Base-by-base conservation (phyloP, 805 yeast species). In the Hanseniaspora lindneri region DNA sequence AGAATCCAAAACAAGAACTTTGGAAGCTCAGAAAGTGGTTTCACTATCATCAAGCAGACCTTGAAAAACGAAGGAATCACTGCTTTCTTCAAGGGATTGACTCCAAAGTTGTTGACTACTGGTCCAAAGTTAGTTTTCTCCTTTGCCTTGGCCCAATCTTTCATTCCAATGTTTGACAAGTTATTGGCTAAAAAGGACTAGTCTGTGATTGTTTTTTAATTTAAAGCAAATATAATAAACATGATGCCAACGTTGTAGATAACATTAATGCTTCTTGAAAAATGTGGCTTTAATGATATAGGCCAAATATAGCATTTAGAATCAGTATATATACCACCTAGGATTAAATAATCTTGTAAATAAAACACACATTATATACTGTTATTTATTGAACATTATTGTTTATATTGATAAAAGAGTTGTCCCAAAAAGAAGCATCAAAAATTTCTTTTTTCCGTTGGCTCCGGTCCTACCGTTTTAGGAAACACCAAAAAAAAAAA, bases 81-180 rank as follows among this genome's bases (percentile, higher is more conserved):
- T 25, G 75, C 96, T 14, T 92, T 89, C 71, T 89, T 92, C 77
- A 89, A 89, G 71, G 98, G 98, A 39, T 76, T 92, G 62, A 84
- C 94, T 52, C 98, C 98, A 53, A 92, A 92, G 69, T 75, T 92
- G 61, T 75, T 92, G 66, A 92, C 98, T 42, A 88, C 98, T 30
- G 98, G 98, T 56, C 98, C 98, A 49, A 92, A 92, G 71, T 76
- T 92, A 60, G 98, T 92, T 48, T 92, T 92, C 66, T 85, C 95
- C n/a, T 89, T 89, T 63, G 98, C 98, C 9, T 70, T 89, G 65
- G 98, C 98, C 39, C 98, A 89, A 71, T 75, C 95, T 35, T 77
- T 92, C 71, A 92, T 92, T 57, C 98, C 98, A 52, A 94, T 94
- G 52, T 87, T 88, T 59, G 98, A 92, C 66, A 77, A 77, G 56